Base-by-base conservation (phyloP, 2,329 filamentous ascomycete genomes). In the Clonostachys solani region DNA sequence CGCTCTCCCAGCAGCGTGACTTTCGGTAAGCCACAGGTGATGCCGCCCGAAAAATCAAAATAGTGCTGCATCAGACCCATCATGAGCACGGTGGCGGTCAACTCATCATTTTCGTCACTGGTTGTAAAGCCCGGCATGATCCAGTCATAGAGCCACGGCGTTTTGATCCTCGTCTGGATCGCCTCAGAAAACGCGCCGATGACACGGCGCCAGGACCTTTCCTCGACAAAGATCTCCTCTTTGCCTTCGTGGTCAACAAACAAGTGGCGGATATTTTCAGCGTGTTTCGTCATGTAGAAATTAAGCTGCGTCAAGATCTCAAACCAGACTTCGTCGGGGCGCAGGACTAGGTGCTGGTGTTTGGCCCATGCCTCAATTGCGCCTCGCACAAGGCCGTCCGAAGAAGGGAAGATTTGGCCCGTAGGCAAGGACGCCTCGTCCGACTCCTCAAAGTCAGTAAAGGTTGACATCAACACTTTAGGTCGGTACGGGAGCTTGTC, bases 71-170 rank as follows among this genome's bases (percentile, higher is more conserved):
- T 58, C 0, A 67, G 58, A 3, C 69, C 73, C 74, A 81, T 79
- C 62, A 81, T 72, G 2, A 77, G 42, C 4, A 80, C 61, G 1
- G 69, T 60, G 0, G 72, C 71, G 2, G 71, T 63, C 1, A 69
- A 58, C 7, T 54, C 54, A 54, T 82, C 78, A 0, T 53, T 54
- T 2, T 63, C 50, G 0, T 66, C 72, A 0, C 76, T 80, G 0
- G 78, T 83, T 6, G 62, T 69, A 51, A 81, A 82, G 3, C 58
- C 50, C 0, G 77, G 78, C 52, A 79, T 63, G 13, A 81, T 64
- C 75, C 75, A 81, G 2, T 60, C 53, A 4, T 62, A 58, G 5
- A 80, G 54, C 1, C 58, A 56, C 0, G 62, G 56, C 47, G 75
- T 71, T 1, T 60, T 53, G 23, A 80, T 53, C 33, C 71, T 69